A percentile compares a stretch with the other conserved stretches of the same genome.
These are phyloP conservation scores for Suillus plorans DNA, from an alignment of 768 basidiomycete species.

Conservation along the genomic window DNA sequence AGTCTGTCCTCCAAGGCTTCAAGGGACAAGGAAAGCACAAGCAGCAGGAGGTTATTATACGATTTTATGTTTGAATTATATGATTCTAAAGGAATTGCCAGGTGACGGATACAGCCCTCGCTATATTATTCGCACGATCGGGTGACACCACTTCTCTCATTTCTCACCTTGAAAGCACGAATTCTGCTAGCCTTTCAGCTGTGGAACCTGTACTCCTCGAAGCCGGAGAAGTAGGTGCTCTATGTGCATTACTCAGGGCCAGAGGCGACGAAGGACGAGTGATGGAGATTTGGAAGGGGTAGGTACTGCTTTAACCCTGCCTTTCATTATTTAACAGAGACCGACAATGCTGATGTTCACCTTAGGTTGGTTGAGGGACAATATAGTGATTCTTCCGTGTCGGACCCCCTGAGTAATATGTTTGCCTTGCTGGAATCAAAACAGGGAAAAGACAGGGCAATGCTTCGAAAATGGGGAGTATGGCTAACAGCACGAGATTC, in stretches of 20 bases:
- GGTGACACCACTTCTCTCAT: constrained; percentile 23
- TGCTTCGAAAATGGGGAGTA: constrained; percentile 74
- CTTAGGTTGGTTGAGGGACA: constrained; percentile 27
- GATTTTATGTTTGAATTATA: constrained; percentile 62
- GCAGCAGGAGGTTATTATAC: constrained; percentile 52
- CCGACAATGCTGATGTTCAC: not conserved
- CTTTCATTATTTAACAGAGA: not conserved
- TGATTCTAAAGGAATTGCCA: constrained; percentile 55
- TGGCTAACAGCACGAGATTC: constrained; percentile 76
- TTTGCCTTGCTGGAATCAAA: constrained; percentile 24
- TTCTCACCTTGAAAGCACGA: not conserved
- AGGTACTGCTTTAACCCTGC: constrained; percentile 6
- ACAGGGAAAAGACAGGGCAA: constrained; percentile 46
- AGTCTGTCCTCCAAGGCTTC: constrained; percentile 61
- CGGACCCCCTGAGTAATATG: constrained; percentile 28
- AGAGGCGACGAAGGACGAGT: constrained; percentile 20
- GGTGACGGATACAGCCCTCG: constrained; percentile 46
- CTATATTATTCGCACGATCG: constrained; percentile 26
- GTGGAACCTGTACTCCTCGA: constrained; percentile 1
- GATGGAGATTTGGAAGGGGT: constrained; percentile 26
- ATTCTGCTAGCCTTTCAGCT: not conserved
- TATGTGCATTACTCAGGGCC: not conserved
- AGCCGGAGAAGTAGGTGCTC: not conserved
- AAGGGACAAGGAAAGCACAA: constrained; percentile 64
- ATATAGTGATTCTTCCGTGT: constrained; percentile 21